phyloP scores from a whole-genome alignment of 164 flowering plant genomes.

The Dillenia turbinata region DNA sequence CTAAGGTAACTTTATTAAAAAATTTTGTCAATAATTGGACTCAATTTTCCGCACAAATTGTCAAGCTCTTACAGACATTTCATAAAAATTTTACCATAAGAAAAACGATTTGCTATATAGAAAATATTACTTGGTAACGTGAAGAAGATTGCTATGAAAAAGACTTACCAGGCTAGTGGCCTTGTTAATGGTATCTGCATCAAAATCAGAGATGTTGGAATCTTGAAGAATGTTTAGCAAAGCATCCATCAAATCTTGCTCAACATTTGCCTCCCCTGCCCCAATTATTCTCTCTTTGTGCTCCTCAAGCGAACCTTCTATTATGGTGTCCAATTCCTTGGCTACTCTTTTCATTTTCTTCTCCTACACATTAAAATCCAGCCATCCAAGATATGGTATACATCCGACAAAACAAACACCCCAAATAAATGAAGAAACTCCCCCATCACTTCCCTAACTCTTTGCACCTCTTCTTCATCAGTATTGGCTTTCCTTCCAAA shows the following conservation, averaged over 20 bases:
- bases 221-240: slow-evolving; percentile 9
- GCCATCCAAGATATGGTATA: slow-evolving; percentile 15
- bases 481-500: neutral
- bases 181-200: slow-evolving; percentile 15
- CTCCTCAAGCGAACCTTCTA: slow-evolving; percentile 11
- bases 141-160: neutral
- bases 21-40: neutral
- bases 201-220: neutral
- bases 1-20: neutral
- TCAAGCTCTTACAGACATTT: too few species aligned
- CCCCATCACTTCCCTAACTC: slow-evolving; percentile 4
- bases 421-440: slow-evolving; percentile 13
- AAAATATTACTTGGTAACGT: neutral
- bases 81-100: too few species aligned
- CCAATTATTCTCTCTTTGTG: neutral
- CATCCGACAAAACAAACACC: slow-evolving; percentile 11
- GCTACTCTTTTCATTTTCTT: slow-evolving; percentile 15
- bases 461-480: slow-evolving; percentile 5
- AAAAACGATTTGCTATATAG: neutral
- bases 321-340: slow-evolving; percentile 7
- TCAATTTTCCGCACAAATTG: too few species aligned
- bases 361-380: slow-evolving; percentile 14
- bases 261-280: neutral
- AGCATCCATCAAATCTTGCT: slow-evolving; percentile 16
- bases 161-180: slow-evolving; percentile 6